Conservation (phyloP, 73 alveolate genomes). For the Durusdinium trenchii region DNA sequence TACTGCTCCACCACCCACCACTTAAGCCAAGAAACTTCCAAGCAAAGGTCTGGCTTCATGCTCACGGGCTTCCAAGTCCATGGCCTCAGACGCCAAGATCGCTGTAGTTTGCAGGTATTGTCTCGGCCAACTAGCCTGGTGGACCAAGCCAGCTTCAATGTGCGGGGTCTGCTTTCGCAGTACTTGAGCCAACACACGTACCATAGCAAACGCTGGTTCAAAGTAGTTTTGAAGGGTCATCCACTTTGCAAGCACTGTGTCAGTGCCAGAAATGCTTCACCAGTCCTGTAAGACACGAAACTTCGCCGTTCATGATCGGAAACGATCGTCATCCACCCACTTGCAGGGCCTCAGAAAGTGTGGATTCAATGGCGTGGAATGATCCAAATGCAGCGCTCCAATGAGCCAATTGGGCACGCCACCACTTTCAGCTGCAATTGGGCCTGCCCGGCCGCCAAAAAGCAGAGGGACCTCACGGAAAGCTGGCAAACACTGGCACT, state of each 20-base stretch:
- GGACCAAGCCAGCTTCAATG: conserved; percentile 12
- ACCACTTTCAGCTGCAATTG: conserved; percentile 42
- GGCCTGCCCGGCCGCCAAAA: conserved; percentile 59
- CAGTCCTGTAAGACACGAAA: conserved; percentile 73
- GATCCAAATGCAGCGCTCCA: not conserved
- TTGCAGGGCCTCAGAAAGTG: conserved; percentile 50
- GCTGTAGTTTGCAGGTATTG: too few relatives aligned
- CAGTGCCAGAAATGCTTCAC: too few relatives aligned
- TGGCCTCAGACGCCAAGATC: too few relatives aligned
- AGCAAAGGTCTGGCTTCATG: conserved; percentile 80
- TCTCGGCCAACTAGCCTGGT: not conserved
- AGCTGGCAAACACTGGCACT: not conserved
- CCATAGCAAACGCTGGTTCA: too few relatives aligned
- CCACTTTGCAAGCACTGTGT: too few relatives aligned
- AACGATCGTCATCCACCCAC: conserved; percentile 76
- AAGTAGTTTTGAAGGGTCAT: too few relatives aligned
- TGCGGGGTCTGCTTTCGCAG: conserved; percentile 14
- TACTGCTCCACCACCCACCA: not conserved
- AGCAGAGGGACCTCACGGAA: conserved; percentile 53
- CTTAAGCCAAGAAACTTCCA: conserved; percentile 50
- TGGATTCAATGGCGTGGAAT: not conserved
- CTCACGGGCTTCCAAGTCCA: conserved; percentile 92
- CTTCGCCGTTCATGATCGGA: conserved; percentile 66
- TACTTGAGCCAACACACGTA: conserved; percentile 26
- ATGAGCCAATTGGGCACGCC: not conserved